phyloP scores from a whole-genome alignment of 2,329 filamentous ascomycete species.

The Phaeophleospora eucalypticola region DNA sequence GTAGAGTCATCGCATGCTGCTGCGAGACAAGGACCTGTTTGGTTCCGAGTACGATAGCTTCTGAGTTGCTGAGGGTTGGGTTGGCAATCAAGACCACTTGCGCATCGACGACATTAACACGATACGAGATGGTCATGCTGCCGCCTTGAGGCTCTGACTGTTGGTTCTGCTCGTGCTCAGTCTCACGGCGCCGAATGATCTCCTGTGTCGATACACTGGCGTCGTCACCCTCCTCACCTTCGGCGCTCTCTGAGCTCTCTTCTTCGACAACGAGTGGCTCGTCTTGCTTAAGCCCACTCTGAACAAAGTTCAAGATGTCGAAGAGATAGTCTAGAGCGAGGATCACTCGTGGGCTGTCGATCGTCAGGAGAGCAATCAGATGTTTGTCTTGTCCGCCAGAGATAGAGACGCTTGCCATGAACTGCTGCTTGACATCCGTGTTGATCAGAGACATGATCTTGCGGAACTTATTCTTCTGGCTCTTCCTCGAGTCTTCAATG shows the following conservation, averaged over 20 bases:
- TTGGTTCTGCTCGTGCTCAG: slow-evolving; percentile 26
- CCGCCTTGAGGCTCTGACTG: slow-evolving; percentile 35
- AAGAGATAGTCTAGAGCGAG: slow-evolving; percentile 95
- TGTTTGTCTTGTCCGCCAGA: slow-evolving; percentile 76
- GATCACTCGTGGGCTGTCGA: slow-evolving; percentile 92
- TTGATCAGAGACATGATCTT: slow-evolving; percentile 98
- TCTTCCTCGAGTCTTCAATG: slow-evolving; percentile 83
- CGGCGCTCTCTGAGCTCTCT: slow-evolving; percentile 43
- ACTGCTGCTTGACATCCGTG: slow-evolving; percentile 85
- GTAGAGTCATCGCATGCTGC: slow-evolving; percentile 89
- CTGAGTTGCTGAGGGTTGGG: slow-evolving; percentile 80
- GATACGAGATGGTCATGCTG: slow-evolving; percentile 75
- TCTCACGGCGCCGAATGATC: slow-evolving; percentile 21
- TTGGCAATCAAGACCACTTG: slow-evolving; percentile 97
- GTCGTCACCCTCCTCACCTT: slow-evolving; percentile 52
- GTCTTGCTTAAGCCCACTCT: slow-evolving; percentile 58
- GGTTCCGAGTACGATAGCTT: slow-evolving; percentile 91
- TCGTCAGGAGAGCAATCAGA: slow-evolving; percentile 84
- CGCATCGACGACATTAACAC: slow-evolving; percentile 90
- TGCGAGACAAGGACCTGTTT: slow-evolving; percentile 91
- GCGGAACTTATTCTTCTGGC: slow-evolving; percentile 89
- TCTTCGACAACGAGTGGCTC: slow-evolving; percentile 61
- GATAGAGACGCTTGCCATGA: slow-evolving; percentile 96
- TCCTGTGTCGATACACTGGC: slow-evolving; percentile 33
- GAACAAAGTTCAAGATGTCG: slow-evolving; percentile 78